These are phyloP conservation scores for Calamus simplicifolius DNA, from an alignment of 176 grass and related monocot genomes.

Conservation along the genomic window DNA sequence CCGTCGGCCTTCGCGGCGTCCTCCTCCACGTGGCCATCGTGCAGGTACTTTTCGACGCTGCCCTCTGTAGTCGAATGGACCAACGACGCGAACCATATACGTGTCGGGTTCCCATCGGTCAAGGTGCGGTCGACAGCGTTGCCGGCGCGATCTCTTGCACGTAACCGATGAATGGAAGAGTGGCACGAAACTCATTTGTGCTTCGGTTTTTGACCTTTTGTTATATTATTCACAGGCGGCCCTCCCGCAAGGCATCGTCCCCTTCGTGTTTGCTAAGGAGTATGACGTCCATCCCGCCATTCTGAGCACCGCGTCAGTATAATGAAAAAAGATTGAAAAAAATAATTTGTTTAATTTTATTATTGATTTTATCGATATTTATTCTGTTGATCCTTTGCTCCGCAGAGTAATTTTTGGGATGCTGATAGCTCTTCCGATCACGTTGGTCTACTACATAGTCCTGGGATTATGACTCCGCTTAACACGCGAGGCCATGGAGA, in stretches of 20 bases:
- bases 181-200: background rate
- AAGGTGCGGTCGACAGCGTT: too few relatives aligned
- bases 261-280: slow-evolving; percentile 94
- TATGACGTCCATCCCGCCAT: slow-evolving; percentile 82
- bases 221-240: slow-evolving; percentile 60
- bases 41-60: slow-evolving; percentile 37
- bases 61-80: too few relatives aligned
- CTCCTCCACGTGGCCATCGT: slow-evolving; percentile 72
- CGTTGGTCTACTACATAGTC: slow-evolving; percentile 65
- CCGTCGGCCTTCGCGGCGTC: slow-evolving; percentile 52
- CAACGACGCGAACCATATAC: too few relatives aligned
- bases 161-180: too few relatives aligned
- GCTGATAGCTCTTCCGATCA: slow-evolving; percentile 82
- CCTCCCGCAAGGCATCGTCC: slow-evolving; percentile 92
- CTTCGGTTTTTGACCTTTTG: background rate
- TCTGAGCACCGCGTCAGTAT: slow-evolving; percentile 73
- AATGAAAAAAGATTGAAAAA: too few relatives aligned
- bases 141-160: too few relatives aligned
- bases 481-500: too few relatives aligned
- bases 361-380: too few relatives aligned
- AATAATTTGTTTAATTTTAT: too few relatives aligned
- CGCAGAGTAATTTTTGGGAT: slow-evolving; percentile 92
- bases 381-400: too few relatives aligned
- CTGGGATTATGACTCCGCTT: slow-evolving; percentile 48
- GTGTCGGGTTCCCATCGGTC: too few relatives aligned